Evolutionary conservation across 1,284 basidiomycete genomes (phyloP), one percentile per base, ranked within the genome.

Genomic region (Mycosarcoma maydis): DNA sequence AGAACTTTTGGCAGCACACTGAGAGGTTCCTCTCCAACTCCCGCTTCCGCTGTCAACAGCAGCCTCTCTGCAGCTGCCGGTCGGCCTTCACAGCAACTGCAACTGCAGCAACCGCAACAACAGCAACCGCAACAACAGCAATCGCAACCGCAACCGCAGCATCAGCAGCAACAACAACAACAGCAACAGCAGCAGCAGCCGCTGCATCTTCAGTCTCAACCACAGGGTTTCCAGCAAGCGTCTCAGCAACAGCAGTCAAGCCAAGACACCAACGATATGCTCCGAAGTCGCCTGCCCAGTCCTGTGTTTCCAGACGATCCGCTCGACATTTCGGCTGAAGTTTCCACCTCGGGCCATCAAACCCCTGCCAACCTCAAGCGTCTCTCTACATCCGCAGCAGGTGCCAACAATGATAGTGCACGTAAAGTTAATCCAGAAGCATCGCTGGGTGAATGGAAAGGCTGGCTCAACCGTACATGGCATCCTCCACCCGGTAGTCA

Each of bases 291-390:
- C 17, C 41, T 70, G 40, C 67, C 67, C 1, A 70, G 67, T 33
- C 67, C 67, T 6, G 67, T 70, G 10, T 70, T 70, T 27, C 60
- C 60, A 2, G 67, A 70, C 34, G 67, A 70, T 36, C 65, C 65
- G 6, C 20, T 68, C 24, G 65, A 68, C 42, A 45, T 68, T 58
- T 53, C 54, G 1, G 39, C 41, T 17, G 54, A 61, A n/a, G 42
- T 68, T 0, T 58, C 58, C 20, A 30, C 41, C 8, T 20, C 65
- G 0, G 39, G 33, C 16, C 65, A 68, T 6, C 64, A 67, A 22
- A 45, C 60, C n/a, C 49, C 60, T 4, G n/a, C 60, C 26, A 46
- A 47, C n/a, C 41, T 53, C 26, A 64, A 64, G 40, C 49, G 54
- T n/a, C 60, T 64, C 19, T 64, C 60, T 3, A 57, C 60, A 20